Evolutionary conservation across 2,329 filamentous ascomycete species (phyloP).

Genomic region (Paraconiothyrium brasiliense): DNA sequence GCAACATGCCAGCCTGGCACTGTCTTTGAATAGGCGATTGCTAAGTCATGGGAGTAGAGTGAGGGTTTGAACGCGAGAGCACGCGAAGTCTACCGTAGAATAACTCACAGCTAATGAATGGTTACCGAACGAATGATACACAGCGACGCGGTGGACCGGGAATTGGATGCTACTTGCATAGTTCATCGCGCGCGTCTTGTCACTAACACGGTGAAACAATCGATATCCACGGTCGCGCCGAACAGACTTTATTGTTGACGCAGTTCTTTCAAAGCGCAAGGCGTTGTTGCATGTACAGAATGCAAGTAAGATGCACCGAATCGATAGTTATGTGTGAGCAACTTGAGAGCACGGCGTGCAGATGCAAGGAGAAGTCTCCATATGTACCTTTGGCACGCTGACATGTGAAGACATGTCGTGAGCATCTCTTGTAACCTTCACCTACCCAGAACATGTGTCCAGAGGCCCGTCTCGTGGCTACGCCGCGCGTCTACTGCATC

Average conservation of each 20-base stretch:
- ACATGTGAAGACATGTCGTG: slow-evolving; percentile 8
- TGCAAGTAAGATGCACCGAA: background rate
- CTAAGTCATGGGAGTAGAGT: background rate
- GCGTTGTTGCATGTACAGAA: background rate
- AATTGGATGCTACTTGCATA: background rate
- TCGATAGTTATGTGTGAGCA: slow-evolving; percentile 1
- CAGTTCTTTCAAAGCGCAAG: background rate
- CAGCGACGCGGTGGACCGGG: background rate
- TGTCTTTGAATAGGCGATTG: background rate
- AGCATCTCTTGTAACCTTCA: background rate
- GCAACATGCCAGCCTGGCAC: background rate
- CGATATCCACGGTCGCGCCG: background rate
- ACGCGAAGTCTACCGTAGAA: background rate
- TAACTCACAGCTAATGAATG: background rate
- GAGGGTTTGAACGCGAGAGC: background rate
- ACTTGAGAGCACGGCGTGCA: background rate
- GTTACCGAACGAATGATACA: background rate
- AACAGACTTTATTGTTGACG: background rate
- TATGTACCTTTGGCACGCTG: background rate
- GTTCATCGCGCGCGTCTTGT: background rate
- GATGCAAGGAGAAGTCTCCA: background rate
- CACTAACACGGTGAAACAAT: background rate
- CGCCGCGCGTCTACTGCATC: slow-evolving; percentile 25
- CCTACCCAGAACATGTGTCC: slow-evolving; percentile 7
- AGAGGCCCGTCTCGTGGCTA: slow-evolving; percentile 29